Base-by-base conservation (phyloP, 192 early-diverging fungal genomes). In the Linnemannia schmuckeri region DNA sequence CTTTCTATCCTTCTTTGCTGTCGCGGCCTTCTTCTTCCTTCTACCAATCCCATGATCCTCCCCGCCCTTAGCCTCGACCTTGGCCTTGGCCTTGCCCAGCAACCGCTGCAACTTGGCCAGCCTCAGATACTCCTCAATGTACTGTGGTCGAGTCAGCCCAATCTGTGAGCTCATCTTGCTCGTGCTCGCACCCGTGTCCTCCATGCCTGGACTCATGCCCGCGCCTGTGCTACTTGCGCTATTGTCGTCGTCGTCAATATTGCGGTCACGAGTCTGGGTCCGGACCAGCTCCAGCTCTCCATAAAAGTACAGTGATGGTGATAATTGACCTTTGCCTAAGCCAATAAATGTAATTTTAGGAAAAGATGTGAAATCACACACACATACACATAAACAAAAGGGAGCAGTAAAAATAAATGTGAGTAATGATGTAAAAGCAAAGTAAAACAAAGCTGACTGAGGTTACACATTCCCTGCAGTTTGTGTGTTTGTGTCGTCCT, bases 241-340 rank as follows among this genome's bases (percentile, higher is more conserved):
- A 30, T 13, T 10, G 10, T 13, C 54, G 8, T 13, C 69, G 20
- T 81, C 46, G 37, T 54, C 30, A 22, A 70, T 38, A 38, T 86
- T 47, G 8, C 83, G 78, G 46, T 85, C 83, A 8, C 83, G 83
- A 9, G 33, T 42, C 49, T 33, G 27, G 15, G 57, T 55, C 9
- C 79, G 79, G 17, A 86, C 74, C 13, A 86, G 46, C 57, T 72
- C 69, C 7, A 86, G 37, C 41, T 86, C 83, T 52, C 83, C 79
- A 68, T 80, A 86, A 77, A 86, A 86, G 66, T 86, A 86, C 22
- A 81, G 70, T n/a, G 83, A 72, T 6, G 83, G 83, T 0, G 83
- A 86, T 42, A 81, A 46, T 44, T 44, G 13, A 12, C 61, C 74
- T 37, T 74, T 76, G 42, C 76, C 83, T 86, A 40, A 1, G 37